A percentile compares a stretch with the other conserved stretches of the same genome.
These are phyloP conservation scores for Talaromyces sp. DNA, from an alignment of 2,329 filamentous ascomycete genomes.

Conservation along the genomic window DNA sequence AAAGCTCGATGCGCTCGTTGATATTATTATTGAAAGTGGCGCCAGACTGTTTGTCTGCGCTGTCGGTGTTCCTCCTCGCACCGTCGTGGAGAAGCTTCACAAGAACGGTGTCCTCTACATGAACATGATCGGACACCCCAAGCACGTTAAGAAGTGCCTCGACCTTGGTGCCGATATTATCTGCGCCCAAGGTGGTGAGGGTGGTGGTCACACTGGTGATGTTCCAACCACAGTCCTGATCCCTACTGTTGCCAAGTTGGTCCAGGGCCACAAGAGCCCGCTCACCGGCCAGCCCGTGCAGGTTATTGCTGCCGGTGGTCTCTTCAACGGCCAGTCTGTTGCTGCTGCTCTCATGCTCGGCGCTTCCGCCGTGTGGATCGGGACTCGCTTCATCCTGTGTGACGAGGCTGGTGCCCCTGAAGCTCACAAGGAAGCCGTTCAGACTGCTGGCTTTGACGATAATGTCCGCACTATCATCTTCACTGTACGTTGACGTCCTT, in stretches of 20 bases:
- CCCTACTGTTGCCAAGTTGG: conserved; percentile 80
- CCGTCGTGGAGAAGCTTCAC: conserved; percentile 87
- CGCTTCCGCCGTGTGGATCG: conserved; percentile 89
- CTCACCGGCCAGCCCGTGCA: conserved; percentile 84
- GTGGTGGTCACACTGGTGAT: conserved; percentile 92
- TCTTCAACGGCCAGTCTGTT: conserved; percentile 86
- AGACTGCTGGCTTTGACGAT: conserved; percentile 87
- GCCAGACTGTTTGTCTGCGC: conserved; percentile 94
- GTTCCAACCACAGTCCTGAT: conserved; percentile 90
- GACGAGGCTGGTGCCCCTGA: conserved; percentile 93
- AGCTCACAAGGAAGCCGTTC: conserved; percentile 91
- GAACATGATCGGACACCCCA: conserved; percentile 99
- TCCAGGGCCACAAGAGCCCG: conserved; percentile 75
- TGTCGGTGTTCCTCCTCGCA: conserved; percentile 86
- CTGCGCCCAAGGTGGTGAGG: conserved; percentile 96
- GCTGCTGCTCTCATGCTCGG: conserved; percentile 91
- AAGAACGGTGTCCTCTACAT: conserved; percentile 85
- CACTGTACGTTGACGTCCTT: conserved; percentile 50
- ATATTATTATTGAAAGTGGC: conserved; percentile 88
- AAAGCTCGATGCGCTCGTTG: conserved; percentile 84
- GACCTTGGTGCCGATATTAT: conserved; percentile 92
- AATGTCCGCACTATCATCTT: conserved; percentile 98
- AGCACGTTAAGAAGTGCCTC: conserved; percentile 96
- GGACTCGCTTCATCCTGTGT: conserved; percentile 88
- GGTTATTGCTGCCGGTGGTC: conserved; percentile 88